phyloP scores from a whole-genome alignment of 73 alveolate genomes.

The Paramecium sexaurelia region DNA sequence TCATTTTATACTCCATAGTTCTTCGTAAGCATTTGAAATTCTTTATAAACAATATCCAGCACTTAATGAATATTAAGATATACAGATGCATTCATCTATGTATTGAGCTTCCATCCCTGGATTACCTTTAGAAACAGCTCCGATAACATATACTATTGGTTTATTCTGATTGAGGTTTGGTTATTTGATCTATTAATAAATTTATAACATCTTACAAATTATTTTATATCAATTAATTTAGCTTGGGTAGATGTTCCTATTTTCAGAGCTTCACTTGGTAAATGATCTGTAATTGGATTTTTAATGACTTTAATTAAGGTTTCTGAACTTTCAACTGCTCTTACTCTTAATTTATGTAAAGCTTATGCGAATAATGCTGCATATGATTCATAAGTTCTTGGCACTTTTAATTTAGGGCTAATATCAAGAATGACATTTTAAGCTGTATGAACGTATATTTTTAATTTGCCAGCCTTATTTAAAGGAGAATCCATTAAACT shows the following conservation, averaged over 20 bases:
- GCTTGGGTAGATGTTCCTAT: slow-evolving; percentile 94
- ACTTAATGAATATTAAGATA: slow-evolving; percentile 77
- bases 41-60: slow-evolving; percentile 84
- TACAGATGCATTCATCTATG: slow-evolving; percentile 76
- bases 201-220: slow-evolving; percentile 71
- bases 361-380: slow-evolving; percentile 93
- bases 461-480: slow-evolving; percentile 89
- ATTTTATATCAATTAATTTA: slow-evolving; percentile 78
- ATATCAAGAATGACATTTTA: slow-evolving; percentile 90
- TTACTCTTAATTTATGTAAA: slow-evolving; percentile 82
- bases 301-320: slow-evolving; percentile 90
- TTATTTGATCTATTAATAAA: neutral
- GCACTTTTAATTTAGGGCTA: slow-evolving; percentile 88
- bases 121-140: slow-evolving; percentile 94
- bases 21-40: slow-evolving; percentile 79
- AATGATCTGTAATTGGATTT: slow-evolving; percentile 88
- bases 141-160: slow-evolving; percentile 90
- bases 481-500: slow-evolving; percentile 93
- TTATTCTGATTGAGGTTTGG: slow-evolving; percentile 62
- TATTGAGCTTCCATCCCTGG: slow-evolving; percentile 91
- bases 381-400: slow-evolving; percentile 94
- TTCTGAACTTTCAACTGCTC: slow-evolving; percentile 83
- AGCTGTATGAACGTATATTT: slow-evolving; percentile 87
- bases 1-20: slow-evolving; percentile 78
- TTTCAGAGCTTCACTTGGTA: slow-evolving; percentile 89